Evolutionary conservation across 768 basidiomycete genomes (phyloP), one percentile per base, ranked within the genome.

Genomic region (Arthromyces matolae): DNA sequence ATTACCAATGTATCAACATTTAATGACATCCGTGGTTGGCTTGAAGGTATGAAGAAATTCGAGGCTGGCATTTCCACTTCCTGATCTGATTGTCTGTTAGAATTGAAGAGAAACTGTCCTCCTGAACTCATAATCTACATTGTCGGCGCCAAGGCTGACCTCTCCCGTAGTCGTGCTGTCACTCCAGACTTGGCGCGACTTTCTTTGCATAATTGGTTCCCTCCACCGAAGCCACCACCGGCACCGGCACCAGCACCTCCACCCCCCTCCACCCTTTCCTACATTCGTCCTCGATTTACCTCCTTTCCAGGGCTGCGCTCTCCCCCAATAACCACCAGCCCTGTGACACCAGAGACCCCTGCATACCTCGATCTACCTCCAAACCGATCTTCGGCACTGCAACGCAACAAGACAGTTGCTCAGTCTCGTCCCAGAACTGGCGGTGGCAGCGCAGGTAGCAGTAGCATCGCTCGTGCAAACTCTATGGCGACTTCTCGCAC

Each of bases 121-220:
- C 79, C 86, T 40, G 91, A 94, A 60, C 78, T 93, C 49, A 85
- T 95, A 64, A 92, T 96, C 60, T 93, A 93, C 67, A 90, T 97
- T 59, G 93, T 96, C 58, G 93, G 94, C 48, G 83, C 93, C 53
- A 97, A 97, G 67, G 86, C 89, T 58, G 89, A 92, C 72, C 77
- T 92, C 50, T 66, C 78, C 50, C 71, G 73, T 32, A 75, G 82
- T 52, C 81, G 89, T 38, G 83, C 88, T 60, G 86, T 92, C 53
- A 86, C 89, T 5, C 72, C 85, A 43, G 90, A 91, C 66, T 76
- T 86, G 49, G 91, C 89, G 45, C 83, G 89, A n/a, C 75, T 88
- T 47, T 85, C 86, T 10, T 71, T 95, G 36, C 85, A 87, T 55
- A 84, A 82, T 41, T 93, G 92, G 92, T 91, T 91, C 56, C 89